Evolutionary conservation across 2,329 filamentous ascomycete genomes (phyloP).

Genomic region (Nigrospora osmanthi): DNA sequence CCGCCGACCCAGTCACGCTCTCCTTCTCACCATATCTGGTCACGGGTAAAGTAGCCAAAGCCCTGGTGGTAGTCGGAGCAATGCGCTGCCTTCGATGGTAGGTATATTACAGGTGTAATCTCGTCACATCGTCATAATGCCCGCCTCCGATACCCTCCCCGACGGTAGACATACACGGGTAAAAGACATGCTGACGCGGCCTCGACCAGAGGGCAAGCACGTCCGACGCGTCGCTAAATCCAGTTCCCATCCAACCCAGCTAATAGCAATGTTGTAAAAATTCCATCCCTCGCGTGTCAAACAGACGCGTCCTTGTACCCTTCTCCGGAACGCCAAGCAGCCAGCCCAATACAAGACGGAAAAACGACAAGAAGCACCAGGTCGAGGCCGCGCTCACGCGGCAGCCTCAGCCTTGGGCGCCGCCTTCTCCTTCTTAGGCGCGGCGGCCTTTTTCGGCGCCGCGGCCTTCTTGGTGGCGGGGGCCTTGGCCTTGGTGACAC

Average conservation of each 20-base stretch:
- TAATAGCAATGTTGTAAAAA: constrained; percentile 3
- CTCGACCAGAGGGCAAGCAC: neutral
- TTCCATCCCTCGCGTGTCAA: constrained; percentile 16
- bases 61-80: no score
- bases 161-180: constrained; percentile 6
- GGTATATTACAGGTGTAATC: constrained; percentile 22
- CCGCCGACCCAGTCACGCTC: no score
- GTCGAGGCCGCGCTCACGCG: constrained; percentile 12
- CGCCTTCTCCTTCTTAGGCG: constrained; percentile 33
- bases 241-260: neutral
- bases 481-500: constrained; percentile 28
- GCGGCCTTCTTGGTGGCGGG: constrained; percentile 33
- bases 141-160: constrained; percentile 5
- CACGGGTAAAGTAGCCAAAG: no score
- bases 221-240: no score
- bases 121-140: constrained; percentile 22
- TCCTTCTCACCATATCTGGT: no score
- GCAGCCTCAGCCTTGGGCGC: constrained; percentile 16
- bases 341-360: constrained; percentile 22
- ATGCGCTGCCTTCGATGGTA: no score
- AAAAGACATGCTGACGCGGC: constrained; percentile 14
- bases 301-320: constrained; percentile 20
- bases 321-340: constrained; percentile 23
- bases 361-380: constrained; percentile 23
- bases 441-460: constrained; percentile 30